phyloP scores from a whole-genome alignment of 2,329 filamentous ascomycete species.

The Arthrobotrys sphaeroides region DNA sequence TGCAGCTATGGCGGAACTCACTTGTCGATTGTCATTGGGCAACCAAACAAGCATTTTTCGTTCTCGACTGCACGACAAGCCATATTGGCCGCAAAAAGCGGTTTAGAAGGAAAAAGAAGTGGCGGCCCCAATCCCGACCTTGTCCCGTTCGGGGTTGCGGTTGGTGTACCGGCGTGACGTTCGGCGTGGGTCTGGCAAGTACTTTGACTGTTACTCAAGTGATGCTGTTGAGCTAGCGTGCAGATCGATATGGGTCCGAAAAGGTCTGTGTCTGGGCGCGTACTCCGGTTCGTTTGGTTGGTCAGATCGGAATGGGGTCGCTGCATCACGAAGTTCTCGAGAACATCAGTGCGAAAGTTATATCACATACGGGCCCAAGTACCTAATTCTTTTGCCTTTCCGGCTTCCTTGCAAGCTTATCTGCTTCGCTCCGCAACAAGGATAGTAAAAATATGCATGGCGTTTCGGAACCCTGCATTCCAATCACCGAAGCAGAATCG shows the following conservation, averaged over 20 bases:
- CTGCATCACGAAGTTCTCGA: neutral
- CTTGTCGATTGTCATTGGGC: too few relatives aligned
- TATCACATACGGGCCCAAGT: neutral
- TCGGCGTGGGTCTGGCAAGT: neutral
- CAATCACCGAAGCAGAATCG: neutral
- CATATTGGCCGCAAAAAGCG: too few relatives aligned
- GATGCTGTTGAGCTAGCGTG: neutral
- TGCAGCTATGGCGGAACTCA: too few relatives aligned
- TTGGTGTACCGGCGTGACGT: conserved; percentile 5
- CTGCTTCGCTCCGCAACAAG: conserved; percentile 5
- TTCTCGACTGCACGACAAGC: too few relatives aligned
- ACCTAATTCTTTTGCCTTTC: neutral
- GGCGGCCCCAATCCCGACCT: neutral
- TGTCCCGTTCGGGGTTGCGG: conserved; percentile 1
- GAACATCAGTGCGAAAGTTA: conserved; percentile 3
- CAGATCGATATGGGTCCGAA: neutral
- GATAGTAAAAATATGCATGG: conserved; percentile 8
- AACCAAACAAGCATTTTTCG: too few relatives aligned
- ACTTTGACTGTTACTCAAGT: too few relatives aligned
- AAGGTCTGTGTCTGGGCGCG: neutral
- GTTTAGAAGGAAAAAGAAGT: neutral
- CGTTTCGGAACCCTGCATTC: conserved; percentile 18
- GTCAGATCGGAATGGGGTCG: too few relatives aligned
- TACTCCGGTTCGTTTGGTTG: neutral
- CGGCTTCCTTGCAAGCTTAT: neutral